Percentiles rank a stretch among this genome's conserved stretches.
These are phyloP conservation scores for Kluyveromyces nonfermentans DNA, from an alignment of 805 yeast species.

Conservation along the genomic window DNA sequence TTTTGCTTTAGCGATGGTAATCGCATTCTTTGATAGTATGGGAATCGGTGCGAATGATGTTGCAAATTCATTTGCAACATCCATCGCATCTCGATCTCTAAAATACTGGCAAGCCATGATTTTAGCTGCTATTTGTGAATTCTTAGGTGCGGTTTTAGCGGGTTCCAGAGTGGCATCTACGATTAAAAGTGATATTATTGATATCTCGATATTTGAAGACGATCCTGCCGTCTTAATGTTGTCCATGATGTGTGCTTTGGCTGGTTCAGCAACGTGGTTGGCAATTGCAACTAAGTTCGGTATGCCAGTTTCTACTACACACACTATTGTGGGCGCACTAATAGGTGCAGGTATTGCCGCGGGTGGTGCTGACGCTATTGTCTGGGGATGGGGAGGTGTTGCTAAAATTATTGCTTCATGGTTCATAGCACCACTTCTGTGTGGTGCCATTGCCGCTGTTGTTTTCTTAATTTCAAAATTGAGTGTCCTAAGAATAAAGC, in stretches of 20 bases:
- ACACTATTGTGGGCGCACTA: constrained; percentile 66
- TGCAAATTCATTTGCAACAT: constrained; percentile 70
- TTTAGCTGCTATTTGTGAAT: constrained; percentile 61
- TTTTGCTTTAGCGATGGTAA: constrained; percentile 58
- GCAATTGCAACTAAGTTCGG: constrained; percentile 57
- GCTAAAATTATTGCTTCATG: constrained; percentile 68
- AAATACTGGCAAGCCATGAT: constrained; percentile 71
- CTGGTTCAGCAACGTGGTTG: constrained; percentile 67
- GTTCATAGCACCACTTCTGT: constrained; percentile 67
- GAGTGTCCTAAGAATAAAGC: constrained; percentile 42
- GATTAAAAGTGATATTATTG: constrained; percentile 55
- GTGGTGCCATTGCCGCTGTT: constrained; percentile 53
- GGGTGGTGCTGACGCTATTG: constrained; percentile 47
- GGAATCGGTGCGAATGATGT: constrained; percentile 79
- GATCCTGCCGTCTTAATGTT: constrained; percentile 68
- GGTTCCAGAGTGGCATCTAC: constrained; percentile 71
- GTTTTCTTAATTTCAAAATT: constrained; percentile 52
- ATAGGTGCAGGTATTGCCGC: constrained; percentile 72
- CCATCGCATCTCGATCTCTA: constrained; percentile 61
- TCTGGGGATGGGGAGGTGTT: constrained; percentile 74
- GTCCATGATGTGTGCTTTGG: constrained; percentile 65
- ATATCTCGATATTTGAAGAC: constrained; percentile 37
- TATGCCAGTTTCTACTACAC: constrained; percentile 77
- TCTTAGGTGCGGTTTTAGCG: constrained; percentile 63
- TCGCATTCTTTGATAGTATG: constrained; percentile 71